Percentiles rank a stretch among this genome's conserved stretches.
These are phyloP conservation scores for Metarhizium humberi DNA, from an alignment of 2,329 filamentous ascomycete species.

Conservation along the genomic window DNA sequence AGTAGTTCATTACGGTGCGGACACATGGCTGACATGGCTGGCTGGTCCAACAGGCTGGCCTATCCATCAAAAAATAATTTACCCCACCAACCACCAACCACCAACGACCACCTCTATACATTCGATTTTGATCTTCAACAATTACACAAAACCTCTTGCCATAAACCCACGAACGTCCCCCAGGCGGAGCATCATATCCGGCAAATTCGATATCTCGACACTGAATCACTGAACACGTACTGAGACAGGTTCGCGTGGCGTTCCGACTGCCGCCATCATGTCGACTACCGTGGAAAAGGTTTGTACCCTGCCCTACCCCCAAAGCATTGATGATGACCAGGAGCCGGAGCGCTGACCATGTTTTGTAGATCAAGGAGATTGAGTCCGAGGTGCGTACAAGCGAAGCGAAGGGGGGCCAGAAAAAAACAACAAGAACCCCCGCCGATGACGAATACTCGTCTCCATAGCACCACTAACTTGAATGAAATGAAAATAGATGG, in stretches of 20 bases:
- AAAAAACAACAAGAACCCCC: background rate
- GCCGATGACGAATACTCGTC: background rate
- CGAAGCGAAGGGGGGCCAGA: no score
- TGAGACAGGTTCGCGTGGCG: background rate
- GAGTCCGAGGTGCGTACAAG: conserved; percentile 70
- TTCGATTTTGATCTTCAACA: background rate
- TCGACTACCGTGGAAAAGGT: conserved; percentile 97
- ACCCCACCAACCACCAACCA: conserved; percentile 32
- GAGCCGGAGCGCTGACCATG: conserved; percentile 21
- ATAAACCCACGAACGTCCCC: background rate
- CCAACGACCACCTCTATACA: background rate
- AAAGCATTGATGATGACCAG: background rate
- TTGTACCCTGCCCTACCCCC: conserved; percentile 10
- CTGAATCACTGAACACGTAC: background rate
- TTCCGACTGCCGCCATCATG: conserved; percentile 51
- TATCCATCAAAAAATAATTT: conserved; percentile 22
- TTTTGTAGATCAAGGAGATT: conserved; percentile 79
- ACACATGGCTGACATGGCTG: conserved; percentile 19
- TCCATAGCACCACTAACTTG: conserved; percentile 6
- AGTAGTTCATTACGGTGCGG: background rate
- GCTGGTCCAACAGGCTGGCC: conserved; percentile 11
- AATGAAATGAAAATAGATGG: conserved; percentile 54
- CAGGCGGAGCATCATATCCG: background rate
- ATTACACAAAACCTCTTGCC: background rate
- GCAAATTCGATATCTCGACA: background rate